Conservation (phyloP, 176 grass and related monocot genomes). For the Rhynchospora tenuis region DNA sequence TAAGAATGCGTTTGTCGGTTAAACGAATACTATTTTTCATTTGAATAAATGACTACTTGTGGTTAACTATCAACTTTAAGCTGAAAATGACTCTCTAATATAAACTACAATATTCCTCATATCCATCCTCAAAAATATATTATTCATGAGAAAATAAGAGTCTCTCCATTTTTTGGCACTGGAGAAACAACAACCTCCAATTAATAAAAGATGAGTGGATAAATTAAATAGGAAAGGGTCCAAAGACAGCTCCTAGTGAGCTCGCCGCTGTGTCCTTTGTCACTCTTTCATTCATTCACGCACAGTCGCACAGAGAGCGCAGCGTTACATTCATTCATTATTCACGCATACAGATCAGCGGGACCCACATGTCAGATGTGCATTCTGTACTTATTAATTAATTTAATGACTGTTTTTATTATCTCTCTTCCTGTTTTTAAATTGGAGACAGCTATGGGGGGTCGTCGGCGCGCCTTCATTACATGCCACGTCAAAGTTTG, state of each 20-base stretch:
- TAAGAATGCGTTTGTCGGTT: too few species aligned
- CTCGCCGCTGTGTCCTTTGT: not conserved
- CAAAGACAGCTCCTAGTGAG: slow-evolving; percentile 2
- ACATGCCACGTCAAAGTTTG: not conserved
- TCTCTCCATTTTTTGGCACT: not conserved
- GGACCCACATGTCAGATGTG: not conserved
- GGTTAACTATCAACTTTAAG: too few species aligned
- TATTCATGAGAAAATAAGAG: too few species aligned
- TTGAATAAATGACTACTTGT: too few species aligned
- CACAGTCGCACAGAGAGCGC: not conserved
- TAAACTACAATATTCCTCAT: too few species aligned
- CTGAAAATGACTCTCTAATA: too few species aligned
- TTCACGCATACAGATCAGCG: not conserved
- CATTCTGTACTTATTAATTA: not conserved
- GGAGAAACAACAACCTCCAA: not conserved
- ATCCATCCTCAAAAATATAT: too few species aligned
- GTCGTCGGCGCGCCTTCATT: not conserved
- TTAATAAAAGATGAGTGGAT: not conserved
- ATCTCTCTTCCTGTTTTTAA: not conserved
- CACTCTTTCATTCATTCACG: not conserved
- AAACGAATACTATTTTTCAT: too few species aligned
- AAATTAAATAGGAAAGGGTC: not conserved
- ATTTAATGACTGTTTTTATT: not conserved
- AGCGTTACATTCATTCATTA: not conserved
- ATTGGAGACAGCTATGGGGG: not conserved